A percentile compares a stretch with the other conserved stretches of the same genome.
Evolutionary conservation across 2,329 filamentous ascomycete species (phyloP).

Genomic region (Fusarium multiceps): DNA sequence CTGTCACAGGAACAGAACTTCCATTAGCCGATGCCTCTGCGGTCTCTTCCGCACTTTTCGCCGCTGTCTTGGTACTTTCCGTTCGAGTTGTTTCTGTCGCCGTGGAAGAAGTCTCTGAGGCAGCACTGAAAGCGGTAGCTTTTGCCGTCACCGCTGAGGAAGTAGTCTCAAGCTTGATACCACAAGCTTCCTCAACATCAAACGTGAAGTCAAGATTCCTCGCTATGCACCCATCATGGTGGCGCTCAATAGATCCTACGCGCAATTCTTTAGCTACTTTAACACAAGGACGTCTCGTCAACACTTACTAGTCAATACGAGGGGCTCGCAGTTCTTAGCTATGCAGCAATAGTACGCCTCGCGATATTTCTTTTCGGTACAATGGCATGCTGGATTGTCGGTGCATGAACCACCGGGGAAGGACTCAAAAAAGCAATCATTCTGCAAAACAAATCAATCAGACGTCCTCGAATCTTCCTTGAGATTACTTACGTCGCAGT

Average conservation of each 20-base stretch:
- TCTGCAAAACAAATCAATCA: not conserved
- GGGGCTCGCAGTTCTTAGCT: not conserved
- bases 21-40: not conserved
- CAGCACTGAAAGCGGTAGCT: accelerated
- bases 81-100: not conserved
- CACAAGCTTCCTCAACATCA: not conserved
- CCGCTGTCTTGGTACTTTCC: not conserved
- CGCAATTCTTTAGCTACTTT: accelerated
- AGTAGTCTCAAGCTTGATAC: not conserved
- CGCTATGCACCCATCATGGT: slow-evolving; percentile 3
- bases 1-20: not conserved
- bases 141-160: accelerated
- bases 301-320: not conserved
- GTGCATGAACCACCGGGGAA: slow-evolving; percentile 11
- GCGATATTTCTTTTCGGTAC: not conserved
- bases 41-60: not conserved
- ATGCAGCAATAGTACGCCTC: slow-evolving; percentile 17
- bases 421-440: slow-evolving; percentile 3
- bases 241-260: not conserved
- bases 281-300: accelerated
- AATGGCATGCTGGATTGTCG: slow-evolving; percentile 4
- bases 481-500: not conserved
- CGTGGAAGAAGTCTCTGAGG: not conserved
- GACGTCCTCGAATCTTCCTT: accelerated
- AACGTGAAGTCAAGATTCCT: slow-evolving; percentile 11